Evolutionary conservation across 306 rosid species (phyloP), one percentile per base, ranked within the genome.

Genomic region (Dalbergia cochinchinensis): DNA sequence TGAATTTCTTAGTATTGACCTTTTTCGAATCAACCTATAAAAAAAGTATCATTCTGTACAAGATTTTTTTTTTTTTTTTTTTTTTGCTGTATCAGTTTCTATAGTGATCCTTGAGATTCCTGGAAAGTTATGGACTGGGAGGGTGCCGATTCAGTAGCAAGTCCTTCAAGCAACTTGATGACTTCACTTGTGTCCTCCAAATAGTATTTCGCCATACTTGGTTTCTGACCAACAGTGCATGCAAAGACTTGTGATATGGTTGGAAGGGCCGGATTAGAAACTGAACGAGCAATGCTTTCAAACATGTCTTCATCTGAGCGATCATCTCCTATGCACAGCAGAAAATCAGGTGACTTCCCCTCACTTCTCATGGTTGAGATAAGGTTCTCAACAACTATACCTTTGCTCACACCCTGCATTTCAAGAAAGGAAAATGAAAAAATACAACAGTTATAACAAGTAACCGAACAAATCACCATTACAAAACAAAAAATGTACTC

Each of bases 221-320:
- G 94, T 66, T 92, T 92, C 85, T 78, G 91, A 41, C 97, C 97
- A 11, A 91, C 88, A 6, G 90, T 89, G 86, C 97, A 91, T 55
- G 92, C 90, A 83, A 83, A 86, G 8, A 89, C 82, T 67, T 83
- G 76, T 14, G 88, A 67, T 33, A 61, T 76, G 53, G 89, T 33
- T 60, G 89, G 86, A 48, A 82, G 54, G 2, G 80, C 78, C 5
- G 87, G 78, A 86, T 76, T 75, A 44, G 87, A 70, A 31, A 65
- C 69, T 1, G 89, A 78, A 37, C 75, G 64, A 42, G 79, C 83
- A 72, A 89, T 88, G 71, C 88, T 81, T 75, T 85, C 88, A 41
- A 91, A 89, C 97, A 91, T 91, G 61, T 88, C 92, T 68, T 91
- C 97, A 41, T 91, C 97, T 13, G 97, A 91, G 7, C 87, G 79